Base-by-base conservation (phyloP, 768 basidiomycete species). In the Phaeotremella skinneri region DNA sequence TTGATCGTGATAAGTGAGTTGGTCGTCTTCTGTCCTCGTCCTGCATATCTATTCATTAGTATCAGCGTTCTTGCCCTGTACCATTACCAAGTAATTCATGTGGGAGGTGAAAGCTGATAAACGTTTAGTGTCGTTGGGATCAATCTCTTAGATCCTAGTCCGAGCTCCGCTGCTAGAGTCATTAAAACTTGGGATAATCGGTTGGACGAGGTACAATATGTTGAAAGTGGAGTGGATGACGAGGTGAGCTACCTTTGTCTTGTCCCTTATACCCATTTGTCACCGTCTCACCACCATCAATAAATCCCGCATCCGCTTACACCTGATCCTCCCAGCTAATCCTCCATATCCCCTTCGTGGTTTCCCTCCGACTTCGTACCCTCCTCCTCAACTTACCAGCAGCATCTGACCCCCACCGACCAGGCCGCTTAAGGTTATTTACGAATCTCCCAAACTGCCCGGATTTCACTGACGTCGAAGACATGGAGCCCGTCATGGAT, bases 161-260 rank as follows among this genome's bases (percentile, higher is more conserved):
- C 73, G 11, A 62, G 61, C 17, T 58, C 63, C 13, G 75, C 73
- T 16, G 58, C 68, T 4, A 66, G 59, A 34, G 71, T 74, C 34
- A 69, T 76, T 62, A 76, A 76, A 64, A 70, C 73, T 1, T 76
- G 75, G 75, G 75, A 76, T 49, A 65, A 76, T 1, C 34, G 75
- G 42, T 56, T 75, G 39, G 59, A 63, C 20, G 74, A 72, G 49
- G 68, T 68, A 25, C 26, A 59, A 2, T 62, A 48, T 47, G 69
- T 75, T 17, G 66, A 73, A 43, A 69, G 67, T 23, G 75, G 75
- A 26, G 75, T 76, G 4, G 75, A 76, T 45, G 75, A 76, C 45
- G 73, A 76, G 51, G 75, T 75, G 49, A 56, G 73, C 25, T 16
- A 11, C 2, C 39, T 25, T n/a, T 25, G 52, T 27, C 23, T 54